Percentiles rank a stretch among this genome's conserved stretches.
These are phyloP conservation scores for Ustilago esculenta DNA, from an alignment of 1,284 basidiomycete species.

Conservation along the genomic window DNA sequence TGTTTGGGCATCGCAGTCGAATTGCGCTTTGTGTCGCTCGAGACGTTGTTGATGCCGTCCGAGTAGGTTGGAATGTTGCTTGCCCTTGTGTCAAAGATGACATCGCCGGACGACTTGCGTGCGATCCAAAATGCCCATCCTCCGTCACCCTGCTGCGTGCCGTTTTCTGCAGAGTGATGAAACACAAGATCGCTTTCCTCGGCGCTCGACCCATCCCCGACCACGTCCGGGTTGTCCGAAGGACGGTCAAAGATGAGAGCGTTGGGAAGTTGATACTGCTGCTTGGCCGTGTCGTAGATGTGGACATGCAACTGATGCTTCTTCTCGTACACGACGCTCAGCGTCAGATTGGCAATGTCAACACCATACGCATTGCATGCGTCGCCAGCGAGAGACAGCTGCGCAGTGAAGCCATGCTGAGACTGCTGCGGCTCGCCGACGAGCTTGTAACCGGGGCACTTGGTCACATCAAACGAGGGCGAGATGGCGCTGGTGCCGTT, in stretches of 20 bases:
- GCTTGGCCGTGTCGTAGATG: constrained; percentile 73
- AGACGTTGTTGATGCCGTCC: constrained; percentile 32
- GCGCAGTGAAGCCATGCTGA: constrained; percentile 72
- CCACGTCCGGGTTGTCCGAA: constrained; percentile 37
- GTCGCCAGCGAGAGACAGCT: constrained; percentile 72
- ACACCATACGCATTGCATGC: constrained; percentile 78
- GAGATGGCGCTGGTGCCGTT: constrained; percentile 10
- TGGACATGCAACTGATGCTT: constrained; percentile 74
- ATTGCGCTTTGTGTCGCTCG: constrained; percentile 40
- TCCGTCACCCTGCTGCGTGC: constrained; percentile 65
- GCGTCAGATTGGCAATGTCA: constrained; percentile 74
- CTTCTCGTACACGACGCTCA: constrained; percentile 75
- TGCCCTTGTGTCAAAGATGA: constrained; percentile 78
- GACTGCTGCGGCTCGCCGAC: constrained; percentile 27
- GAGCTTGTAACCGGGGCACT: constrained; percentile 48
- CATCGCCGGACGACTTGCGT: constrained; percentile 70
- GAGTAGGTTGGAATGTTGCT: constrained; percentile 53
- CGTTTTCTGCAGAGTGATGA: constrained; percentile 72
- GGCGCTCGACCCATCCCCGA: constrained; percentile 32
- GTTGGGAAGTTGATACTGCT: constrained; percentile 76
- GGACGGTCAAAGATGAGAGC: constrained; percentile 76
- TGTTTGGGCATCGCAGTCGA: constrained; percentile 57
- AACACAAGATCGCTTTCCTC: constrained; percentile 69
- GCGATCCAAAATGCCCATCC: constrained; percentile 81
- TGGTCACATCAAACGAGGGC: constrained; percentile 36